Percentiles rank a stretch among this genome's conserved stretches.
phyloP scores from a whole-genome alignment of 2,329 filamentous ascomycete species.

The Arthrobotrys sinensis region DNA sequence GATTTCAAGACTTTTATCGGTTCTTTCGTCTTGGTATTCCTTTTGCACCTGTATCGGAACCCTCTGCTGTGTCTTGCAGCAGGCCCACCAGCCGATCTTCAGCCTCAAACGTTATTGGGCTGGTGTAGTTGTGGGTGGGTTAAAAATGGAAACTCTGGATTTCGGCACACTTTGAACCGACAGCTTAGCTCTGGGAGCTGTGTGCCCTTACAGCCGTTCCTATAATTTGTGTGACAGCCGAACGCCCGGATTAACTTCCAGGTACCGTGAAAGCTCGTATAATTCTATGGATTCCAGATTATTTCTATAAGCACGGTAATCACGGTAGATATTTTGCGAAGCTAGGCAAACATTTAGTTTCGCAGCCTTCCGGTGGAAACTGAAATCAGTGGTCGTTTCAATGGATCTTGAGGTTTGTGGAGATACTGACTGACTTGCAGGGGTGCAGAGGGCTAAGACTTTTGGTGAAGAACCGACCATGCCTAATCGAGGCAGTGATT shows the following conservation, averaged over 20 bases:
- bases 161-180: slow-evolving; percentile 43
- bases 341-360: slow-evolving; percentile 33
- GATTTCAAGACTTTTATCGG: slow-evolving; percentile 38
- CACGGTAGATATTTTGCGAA: slow-evolving; percentile 45
- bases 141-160: slow-evolving; percentile 56
- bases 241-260: slow-evolving; percentile 26
- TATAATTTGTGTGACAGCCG: slow-evolving; percentile 2
- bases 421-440: neutral
- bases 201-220: slow-evolving; percentile 29
- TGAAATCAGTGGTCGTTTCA: slow-evolving; percentile 22
- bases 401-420: neutral
- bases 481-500: slow-evolving; percentile 41
- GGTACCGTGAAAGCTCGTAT: neutral
- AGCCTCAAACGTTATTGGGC: slow-evolving; percentile 59
- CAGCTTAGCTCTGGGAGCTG: slow-evolving; percentile 9
- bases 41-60: slow-evolving; percentile 24
- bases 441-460: slow-evolving; percentile 23
- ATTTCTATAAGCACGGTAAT: slow-evolving; percentile 36
- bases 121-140: slow-evolving; percentile 18
- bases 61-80: slow-evolving; percentile 23
- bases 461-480: slow-evolving; percentile 12
- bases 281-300: slow-evolving; percentile 20
- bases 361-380: neutral
- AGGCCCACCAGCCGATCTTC: slow-evolving; percentile 39
- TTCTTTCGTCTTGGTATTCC: slow-evolving; percentile 28